Base-by-base conservation (phyloP, 345 rosid species). In the Triadica sebifera region DNA sequence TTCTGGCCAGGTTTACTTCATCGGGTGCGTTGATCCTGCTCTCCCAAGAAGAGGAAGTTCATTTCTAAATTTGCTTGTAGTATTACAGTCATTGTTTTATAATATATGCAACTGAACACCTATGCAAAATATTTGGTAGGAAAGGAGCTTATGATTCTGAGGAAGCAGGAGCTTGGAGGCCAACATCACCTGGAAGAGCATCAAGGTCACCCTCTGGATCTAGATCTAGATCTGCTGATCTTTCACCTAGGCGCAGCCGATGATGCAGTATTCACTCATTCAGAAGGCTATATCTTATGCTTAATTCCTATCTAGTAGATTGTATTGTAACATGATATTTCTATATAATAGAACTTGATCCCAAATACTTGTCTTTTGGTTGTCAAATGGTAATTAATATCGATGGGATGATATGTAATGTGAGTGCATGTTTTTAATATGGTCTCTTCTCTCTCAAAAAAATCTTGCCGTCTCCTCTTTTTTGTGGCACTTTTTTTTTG, bases 131-230 rank as follows among this genome's bases (percentile, higher is more conserved):
- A 29, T 72, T 80, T 41, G 5, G 61, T 38, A 93, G 95, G 75
- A 88, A 87, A 82, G 62, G 82, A 3, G 71, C 73, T 3, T 85
- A 85, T 61, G 89, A 81, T 67, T 58, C 78, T 22, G 93, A 79
- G 70, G 87, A 87, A 51, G 74, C 78, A n/a, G 79, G 82, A 19
- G 86, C 79, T 67, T 80, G 86, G 87, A 83, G 87, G 79, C 50
- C n/a, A n/a, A n/a, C 74, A 1, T 73, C 86, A 1, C 85, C 84
- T 45, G 81, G 87, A 37, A 65, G 85, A n/a, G 80, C 76, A 11
- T 86, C 93, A 41, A 86, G 92, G 81, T 88, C 96, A 4, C 91
- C 88, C 7, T 85, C 90, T 0, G 91, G 93, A 46, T 90, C 96
- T 22, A 79, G 96, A 68, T 90, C 97, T 22, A 81, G 93, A 77